phyloP scores from a whole-genome alignment of 2,329 filamentous ascomycete genomes.

The Knufia petricola region DNA sequence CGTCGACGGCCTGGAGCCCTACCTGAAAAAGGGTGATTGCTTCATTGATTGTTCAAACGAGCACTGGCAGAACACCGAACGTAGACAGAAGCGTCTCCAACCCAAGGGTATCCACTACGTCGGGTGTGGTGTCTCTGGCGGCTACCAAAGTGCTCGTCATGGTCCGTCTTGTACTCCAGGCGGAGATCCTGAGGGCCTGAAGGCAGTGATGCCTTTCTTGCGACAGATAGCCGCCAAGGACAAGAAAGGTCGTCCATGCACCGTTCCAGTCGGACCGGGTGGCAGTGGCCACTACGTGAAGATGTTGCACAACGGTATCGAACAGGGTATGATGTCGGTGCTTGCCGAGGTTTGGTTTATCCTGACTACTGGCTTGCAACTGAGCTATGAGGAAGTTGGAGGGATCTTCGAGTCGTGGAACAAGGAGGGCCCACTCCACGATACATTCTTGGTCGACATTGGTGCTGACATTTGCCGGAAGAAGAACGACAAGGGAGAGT shows the following conservation, averaged over 20 bases:
- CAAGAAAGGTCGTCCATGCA: slow-evolving; percentile 48
- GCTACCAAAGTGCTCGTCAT: slow-evolving; percentile 56
- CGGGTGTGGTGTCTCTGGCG: slow-evolving; percentile 59
- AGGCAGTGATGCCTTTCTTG: slow-evolving; percentile 52
- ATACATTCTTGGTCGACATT: slow-evolving; percentile 56
- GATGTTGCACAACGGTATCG: slow-evolving; percentile 68
- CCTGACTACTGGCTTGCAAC: slow-evolving; percentile 48
- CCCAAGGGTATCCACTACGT: slow-evolving; percentile 54
- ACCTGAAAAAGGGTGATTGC: slow-evolving; percentile 52
- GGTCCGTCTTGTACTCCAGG: slow-evolving; percentile 61
- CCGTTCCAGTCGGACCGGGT: slow-evolving; percentile 50
- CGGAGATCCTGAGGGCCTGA: slow-evolving; percentile 48
- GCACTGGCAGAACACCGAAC: slow-evolving; percentile 54
- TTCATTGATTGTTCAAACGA: slow-evolving; percentile 63
- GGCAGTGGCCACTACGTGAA: slow-evolving; percentile 64
- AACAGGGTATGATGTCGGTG: slow-evolving; percentile 59
- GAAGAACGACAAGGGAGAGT: slow-evolving; percentile 33
- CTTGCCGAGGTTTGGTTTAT: slow-evolving; percentile 58
- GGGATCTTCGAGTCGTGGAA: slow-evolving; percentile 54
- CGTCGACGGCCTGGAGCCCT: slow-evolving; percentile 25
- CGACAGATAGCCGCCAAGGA: slow-evolving; percentile 55
- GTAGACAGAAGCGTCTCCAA: slow-evolving; percentile 49
- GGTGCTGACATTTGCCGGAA: slow-evolving; percentile 49
- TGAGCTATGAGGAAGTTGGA: slow-evolving; percentile 52
- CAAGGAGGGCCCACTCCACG: slow-evolving; percentile 33